Base-by-base conservation (phyloP, 305 asterid species). In the Fraxinus xanthoxyloides region DNA sequence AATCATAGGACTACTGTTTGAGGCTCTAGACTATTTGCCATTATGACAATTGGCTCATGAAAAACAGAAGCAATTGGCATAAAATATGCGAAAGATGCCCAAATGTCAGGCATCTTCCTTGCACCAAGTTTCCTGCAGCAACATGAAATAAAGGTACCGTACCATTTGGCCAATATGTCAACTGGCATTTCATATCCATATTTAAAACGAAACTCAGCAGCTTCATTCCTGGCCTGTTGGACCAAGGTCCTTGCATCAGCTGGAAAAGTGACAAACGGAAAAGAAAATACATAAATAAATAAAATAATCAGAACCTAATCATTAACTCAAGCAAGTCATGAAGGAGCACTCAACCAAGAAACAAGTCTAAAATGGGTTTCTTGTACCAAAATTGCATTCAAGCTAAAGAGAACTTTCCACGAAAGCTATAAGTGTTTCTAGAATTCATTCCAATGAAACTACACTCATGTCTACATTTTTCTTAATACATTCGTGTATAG, bases 201-300 rank as follows among this genome's bases (percentile, higher is more conserved):
- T 90, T 83, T 92, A 82, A 87, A 89, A 74, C 99, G 98, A 82
- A 92, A 96, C 82, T 94, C 98, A 79, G 98, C 97, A 80, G 99
- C 98, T 89, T 96, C 98, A 84, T 90, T 93, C 86, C 99, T 95
- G n/a, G 98, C 99, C 93, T 96, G 99, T 85, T 91, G 94, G 85
- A 94, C 98, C 89, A 96, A 91, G 88, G 98, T 91, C 91, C 98
- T 91, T 61, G 98, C 97, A 93, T 96, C 98, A 85, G 99, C 98
- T 96, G 87, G 32, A 89, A 89, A 51, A 72, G 75, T 4, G 28
- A 75, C 15, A 15, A 5, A 3, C n/a, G 38, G 30, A 28, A 13
- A 26, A 34, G 28, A 61, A 67, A 77, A 83, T 1, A 84, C n/a
- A n/a, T n/a, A 69, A 15, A 54, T 72, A 78, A 8, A 36, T 73